phyloP scores from a whole-genome alignment of 2,329 filamentous ascomycete genomes.

The Scopulariopsis brevicaulis region DNA sequence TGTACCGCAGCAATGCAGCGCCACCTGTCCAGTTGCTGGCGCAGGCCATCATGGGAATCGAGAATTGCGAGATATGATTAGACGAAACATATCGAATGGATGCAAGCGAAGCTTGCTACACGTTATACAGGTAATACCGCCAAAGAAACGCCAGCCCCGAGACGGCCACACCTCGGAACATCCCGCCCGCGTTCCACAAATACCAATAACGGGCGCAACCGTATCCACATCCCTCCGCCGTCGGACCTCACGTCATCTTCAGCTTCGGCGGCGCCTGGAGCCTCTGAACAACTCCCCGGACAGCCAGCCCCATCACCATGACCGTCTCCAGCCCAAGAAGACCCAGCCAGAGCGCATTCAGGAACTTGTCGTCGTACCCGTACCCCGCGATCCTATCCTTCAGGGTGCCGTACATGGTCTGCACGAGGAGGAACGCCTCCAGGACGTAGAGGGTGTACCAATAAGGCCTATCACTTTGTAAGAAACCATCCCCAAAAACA shows the following conservation, averaged over 20 bases:
- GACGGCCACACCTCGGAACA: no score
- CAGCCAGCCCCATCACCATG: constrained; percentile 27
- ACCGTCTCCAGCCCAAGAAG: constrained; percentile 32
- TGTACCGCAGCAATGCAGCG: no score
- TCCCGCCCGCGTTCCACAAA: not conserved
- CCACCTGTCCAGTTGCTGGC: no score
- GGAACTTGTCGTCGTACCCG: constrained; percentile 23
- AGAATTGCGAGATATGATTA: no score
- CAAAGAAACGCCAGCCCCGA: no score
- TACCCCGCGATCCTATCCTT: constrained; percentile 14
- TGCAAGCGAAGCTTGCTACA: no score
- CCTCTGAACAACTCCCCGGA: constrained; percentile 13
- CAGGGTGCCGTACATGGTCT: constrained; percentile 13
- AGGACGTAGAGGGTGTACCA: constrained; percentile 13
- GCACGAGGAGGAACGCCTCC: constrained; percentile 10
- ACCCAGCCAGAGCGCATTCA: constrained; percentile 34
- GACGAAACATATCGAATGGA: no score
- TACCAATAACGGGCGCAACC: not conserved
- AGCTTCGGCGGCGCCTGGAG: constrained; percentile 1
- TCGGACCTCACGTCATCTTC: not conserved
- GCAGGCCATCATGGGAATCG: no score
- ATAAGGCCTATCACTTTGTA: constrained; percentile 6
- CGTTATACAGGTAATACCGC: no score
- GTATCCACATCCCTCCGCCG: not conserved
- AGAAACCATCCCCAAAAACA: not conserved